These are phyloP conservation scores for Cerrena zonata DNA, from an alignment of 1,284 basidiomycete species.

Conservation along the genomic window DNA sequence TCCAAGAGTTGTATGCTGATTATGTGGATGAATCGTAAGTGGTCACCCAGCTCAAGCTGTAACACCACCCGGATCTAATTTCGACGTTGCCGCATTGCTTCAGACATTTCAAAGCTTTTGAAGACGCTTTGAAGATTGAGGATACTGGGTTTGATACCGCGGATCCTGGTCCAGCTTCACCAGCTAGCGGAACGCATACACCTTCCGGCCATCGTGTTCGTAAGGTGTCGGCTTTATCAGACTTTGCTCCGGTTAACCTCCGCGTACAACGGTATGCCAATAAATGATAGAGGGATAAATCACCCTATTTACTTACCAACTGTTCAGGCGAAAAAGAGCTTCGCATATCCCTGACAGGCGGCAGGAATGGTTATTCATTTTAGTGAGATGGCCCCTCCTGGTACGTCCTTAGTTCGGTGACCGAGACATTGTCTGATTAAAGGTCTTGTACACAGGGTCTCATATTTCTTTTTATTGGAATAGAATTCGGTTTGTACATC, in stretches of 20 bases:
- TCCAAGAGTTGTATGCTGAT: slow-evolving; percentile 27
- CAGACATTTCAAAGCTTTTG: slow-evolving; percentile 71
- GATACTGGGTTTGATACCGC: slow-evolving; percentile 37
- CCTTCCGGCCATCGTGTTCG: slow-evolving; percentile 39
- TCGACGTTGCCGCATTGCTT: background rate
- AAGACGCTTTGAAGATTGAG: slow-evolving; percentile 57
- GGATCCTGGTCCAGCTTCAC: slow-evolving; percentile 32
- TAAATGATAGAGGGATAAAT: background rate
- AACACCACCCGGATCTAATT: background rate
- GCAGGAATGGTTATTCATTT: slow-evolving; percentile 75
- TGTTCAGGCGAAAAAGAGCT: slow-evolving; percentile 44
- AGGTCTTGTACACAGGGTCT: slow-evolving; percentile 44
- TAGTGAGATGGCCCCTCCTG: slow-evolving; percentile 84
- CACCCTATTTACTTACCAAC: background rate
- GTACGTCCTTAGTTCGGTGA: slow-evolving; percentile 40
- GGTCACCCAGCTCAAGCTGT: no score
- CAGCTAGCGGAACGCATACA: slow-evolving; percentile 27
- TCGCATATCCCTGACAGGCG: slow-evolving; percentile 40
- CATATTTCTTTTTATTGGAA: slow-evolving; percentile 80
- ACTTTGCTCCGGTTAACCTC: slow-evolving; percentile 88
- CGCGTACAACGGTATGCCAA: slow-evolving; percentile 61
- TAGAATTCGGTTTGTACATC: slow-evolving; percentile 85
- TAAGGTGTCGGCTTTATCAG: slow-evolving; percentile 83
- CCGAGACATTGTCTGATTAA: background rate
- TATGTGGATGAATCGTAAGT: slow-evolving; percentile 71